Base-by-base conservation (phyloP, 495 filamentous ascomycete genomes). In the Neurospora sp. region DNA sequence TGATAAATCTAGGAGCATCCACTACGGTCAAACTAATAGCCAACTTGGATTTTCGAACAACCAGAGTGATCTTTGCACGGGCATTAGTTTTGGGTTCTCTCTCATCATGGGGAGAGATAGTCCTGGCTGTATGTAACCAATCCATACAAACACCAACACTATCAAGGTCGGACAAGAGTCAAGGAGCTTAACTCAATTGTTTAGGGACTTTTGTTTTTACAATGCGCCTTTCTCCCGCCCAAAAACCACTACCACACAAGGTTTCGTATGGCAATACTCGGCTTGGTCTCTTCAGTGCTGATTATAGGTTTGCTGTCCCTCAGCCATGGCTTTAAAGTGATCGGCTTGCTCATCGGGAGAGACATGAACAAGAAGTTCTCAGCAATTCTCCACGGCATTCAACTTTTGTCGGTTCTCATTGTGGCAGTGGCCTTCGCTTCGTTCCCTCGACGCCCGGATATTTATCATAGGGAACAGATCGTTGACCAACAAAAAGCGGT, bases 401-500 rank as follows among this genome's bases (percentile, higher is more conserved):
- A 85, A 59, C 40, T 81, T 6, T 23, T 73, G 7, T 70, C 77
- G 11, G 75, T 78, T 9, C 35, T 81, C 9, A 38, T 72, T 1
- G 39, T 74, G 18, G 42, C 77, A n/a, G 37, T 76, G 48, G 73
- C 77, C 71, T 77, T 79, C 73, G 72, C 82, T 70, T 73, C 71
- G 23, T 76, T 92, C 12, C 89, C 89, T 4, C 86, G 90, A 37
- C 86, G 90, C 12, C 90, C 91, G 7, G 81, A 88, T 72, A 85
- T 93, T 27, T 87, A 80, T 20, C 83, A 82, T 62, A 76, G 79
- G 31, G 86, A 84, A 12, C 75, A 81, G 20, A 70, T 83, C 2
- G 89, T 93, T 14, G 91, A 92, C 78, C 81, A 83, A 46, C 88
- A 91, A 77, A 79, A 81, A 42, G 89, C 88, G 0, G 83, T 85